Evolutionary conservation across 257 asterid genomes (phyloP).

Genomic region (Ilex asprella): DNA sequence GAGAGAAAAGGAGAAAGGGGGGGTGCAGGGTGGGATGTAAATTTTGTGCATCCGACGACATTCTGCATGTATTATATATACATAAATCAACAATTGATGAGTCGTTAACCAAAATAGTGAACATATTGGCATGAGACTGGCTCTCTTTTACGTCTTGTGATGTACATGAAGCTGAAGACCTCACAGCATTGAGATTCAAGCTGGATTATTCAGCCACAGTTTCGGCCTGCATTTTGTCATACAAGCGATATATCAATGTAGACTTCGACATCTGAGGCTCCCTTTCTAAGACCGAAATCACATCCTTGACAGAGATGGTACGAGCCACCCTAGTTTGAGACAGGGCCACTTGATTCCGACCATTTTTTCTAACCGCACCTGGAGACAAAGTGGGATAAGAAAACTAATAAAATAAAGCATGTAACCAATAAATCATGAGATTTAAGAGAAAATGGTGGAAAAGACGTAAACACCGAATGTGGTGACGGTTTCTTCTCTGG

Average conservation of each 20-base stretch:
- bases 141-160: too few relatives aligned
- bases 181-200: not conserved
- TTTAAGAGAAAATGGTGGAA: too few relatives aligned
- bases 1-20: too few relatives aligned
- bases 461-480: too few relatives aligned
- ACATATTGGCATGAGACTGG: too few relatives aligned
- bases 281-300: constrained; percentile 75
- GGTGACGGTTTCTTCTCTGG: too few relatives aligned
- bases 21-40: too few relatives aligned
- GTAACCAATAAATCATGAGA: not conserved
- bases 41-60: too few relatives aligned
- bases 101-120: too few relatives aligned
- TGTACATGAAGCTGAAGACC: too few relatives aligned
- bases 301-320: constrained; percentile 71
- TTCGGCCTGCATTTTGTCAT: constrained; percentile 39
- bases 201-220: constrained; percentile 25
- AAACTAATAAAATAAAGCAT: not conserved
- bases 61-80: too few relatives aligned
- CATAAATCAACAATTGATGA: too few relatives aligned
- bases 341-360: constrained; percentile 47
- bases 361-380: constrained; percentile 52
- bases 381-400: constrained; percentile 7
- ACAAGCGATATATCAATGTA: constrained; percentile 50
- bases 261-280: constrained; percentile 94
- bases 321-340: constrained; percentile 43